Percentiles rank a stretch among this genome's conserved stretches.
Evolutionary conservation across 306 rosid genomes (phyloP).

Genomic region (Fragaria ananassa): DNA sequence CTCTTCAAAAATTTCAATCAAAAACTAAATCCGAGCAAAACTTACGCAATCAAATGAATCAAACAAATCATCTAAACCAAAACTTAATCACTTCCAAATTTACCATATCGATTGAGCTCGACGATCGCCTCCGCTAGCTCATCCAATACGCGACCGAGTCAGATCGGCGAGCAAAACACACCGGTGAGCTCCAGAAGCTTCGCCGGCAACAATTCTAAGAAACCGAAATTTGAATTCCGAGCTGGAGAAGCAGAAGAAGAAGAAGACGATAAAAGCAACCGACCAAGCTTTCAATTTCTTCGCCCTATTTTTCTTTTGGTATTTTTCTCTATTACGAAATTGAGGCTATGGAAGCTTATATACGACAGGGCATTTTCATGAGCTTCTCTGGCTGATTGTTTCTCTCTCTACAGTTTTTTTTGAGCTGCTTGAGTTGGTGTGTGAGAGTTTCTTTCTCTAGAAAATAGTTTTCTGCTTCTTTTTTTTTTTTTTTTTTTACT

Average conservation of each 20-base stretch:
- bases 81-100: not conserved
- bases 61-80: slow-evolving; percentile 26
- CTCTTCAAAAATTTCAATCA: not conserved
- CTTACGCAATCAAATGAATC: slow-evolving; percentile 38
- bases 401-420: slow-evolving; percentile 35
- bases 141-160: slow-evolving; percentile 61
- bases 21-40: slow-evolving; percentile 20
- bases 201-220: slow-evolving; percentile 39
- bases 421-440: slow-evolving; percentile 10
- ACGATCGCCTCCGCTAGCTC: slow-evolving; percentile 71
- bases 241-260: slow-evolving; percentile 47
- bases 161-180: slow-evolving; percentile 38
- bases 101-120: slow-evolving; percentile 82
- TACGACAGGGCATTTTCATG: slow-evolving; percentile 22
- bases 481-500: not conserved
- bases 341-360: slow-evolving; percentile 32
- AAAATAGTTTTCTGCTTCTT: slow-evolving; percentile 7
- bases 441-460: slow-evolving; percentile 32
- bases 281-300: slow-evolving; percentile 5
- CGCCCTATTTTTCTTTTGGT: slow-evolving; percentile 6
- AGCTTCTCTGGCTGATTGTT: slow-evolving; percentile 31
- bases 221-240: slow-evolving; percentile 37
- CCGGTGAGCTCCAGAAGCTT: slow-evolving; percentile 33
- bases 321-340: slow-evolving; percentile 20
- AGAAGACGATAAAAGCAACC: slow-evolving; percentile 43